Evolutionary conservation across 192 early-diverging fungal genomes (phyloP).

Genomic region (Coemansia sp.): DNA sequence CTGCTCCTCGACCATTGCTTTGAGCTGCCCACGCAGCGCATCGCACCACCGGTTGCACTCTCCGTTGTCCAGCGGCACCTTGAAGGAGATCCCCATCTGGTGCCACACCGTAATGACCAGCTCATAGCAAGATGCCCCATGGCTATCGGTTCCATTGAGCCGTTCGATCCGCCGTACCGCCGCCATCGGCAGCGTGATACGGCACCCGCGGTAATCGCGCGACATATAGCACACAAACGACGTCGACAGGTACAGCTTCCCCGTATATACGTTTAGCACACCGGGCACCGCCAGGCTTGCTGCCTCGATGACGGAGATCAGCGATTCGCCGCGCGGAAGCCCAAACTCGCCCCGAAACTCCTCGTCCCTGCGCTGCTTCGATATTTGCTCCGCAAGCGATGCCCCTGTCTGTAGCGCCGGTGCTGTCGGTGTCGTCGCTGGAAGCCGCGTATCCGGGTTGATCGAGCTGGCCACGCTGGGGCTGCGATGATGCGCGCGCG

Average conservation of each 20-base stretch:
- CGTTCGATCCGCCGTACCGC: constrained; percentile 92
- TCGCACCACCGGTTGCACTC: constrained; percentile 82
- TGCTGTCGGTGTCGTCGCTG: not conserved
- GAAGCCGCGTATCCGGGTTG: constrained; percentile 18
- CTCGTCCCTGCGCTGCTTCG: constrained; percentile 75
- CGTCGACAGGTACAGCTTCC: constrained; percentile 82
- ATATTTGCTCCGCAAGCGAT: constrained; percentile 60
- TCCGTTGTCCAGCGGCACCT: constrained; percentile 65
- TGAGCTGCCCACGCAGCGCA: constrained; percentile 68
- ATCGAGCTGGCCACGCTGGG: constrained; percentile 4
- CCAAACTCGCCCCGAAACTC: constrained; percentile 76
- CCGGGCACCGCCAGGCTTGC: constrained; percentile 59
- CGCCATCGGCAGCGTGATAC: constrained; percentile 81
- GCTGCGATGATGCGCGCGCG: constrained; percentile 9
- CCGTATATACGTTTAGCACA: constrained; percentile 51
- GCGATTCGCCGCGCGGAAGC: constrained; percentile 72
- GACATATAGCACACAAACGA: constrained; percentile 85
- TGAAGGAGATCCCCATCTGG: constrained; percentile 83
- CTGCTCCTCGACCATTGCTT: constrained; percentile 77
- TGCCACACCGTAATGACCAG: constrained; percentile 91
- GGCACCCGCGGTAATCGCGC: constrained; percentile 65
- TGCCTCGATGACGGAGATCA: constrained; percentile 57
- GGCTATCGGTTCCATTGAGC: constrained; percentile 61
- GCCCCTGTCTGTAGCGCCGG: constrained; percentile 2
- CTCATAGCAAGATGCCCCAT: constrained; percentile 51